phyloP scores from a whole-genome alignment of 352 stramenopile species.

The Phytophthora quininea region DNA sequence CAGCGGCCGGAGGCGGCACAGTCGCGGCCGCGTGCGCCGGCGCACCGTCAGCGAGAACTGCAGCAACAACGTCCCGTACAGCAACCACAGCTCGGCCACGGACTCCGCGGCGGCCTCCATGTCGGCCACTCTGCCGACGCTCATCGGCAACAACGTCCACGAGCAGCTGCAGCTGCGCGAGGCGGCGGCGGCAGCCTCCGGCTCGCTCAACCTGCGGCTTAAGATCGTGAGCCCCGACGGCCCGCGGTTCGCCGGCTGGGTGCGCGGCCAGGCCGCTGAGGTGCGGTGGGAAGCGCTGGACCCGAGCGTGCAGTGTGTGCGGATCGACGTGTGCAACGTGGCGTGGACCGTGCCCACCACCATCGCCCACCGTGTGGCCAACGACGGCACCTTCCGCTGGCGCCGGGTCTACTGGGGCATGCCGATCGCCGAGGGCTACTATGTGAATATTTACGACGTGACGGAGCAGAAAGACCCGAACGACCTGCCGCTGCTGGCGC shows the following conservation, averaged over 20 bases:
- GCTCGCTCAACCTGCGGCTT: slow-evolving; percentile 46
- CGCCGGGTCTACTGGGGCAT: slow-evolving; percentile 86
- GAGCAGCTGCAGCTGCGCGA: slow-evolving; percentile 48
- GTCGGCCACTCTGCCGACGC: slow-evolving; percentile 14
- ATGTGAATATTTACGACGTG: slow-evolving; percentile 89
- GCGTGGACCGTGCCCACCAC: slow-evolving; percentile 81
- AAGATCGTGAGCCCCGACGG: slow-evolving; percentile 59
- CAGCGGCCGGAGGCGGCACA: slow-evolving; percentile 48
- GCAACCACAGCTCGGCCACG: slow-evolving; percentile 32
- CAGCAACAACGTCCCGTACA: slow-evolving; percentile 19
- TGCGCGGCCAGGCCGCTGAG: slow-evolving; percentile 77
- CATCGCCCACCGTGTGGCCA: slow-evolving; percentile 68
- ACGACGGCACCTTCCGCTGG: slow-evolving; percentile 78
- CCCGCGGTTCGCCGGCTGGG: slow-evolving; percentile 65
- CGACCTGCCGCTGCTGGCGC: slow-evolving; percentile 56
- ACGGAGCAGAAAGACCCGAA: slow-evolving; percentile 54
- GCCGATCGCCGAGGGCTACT: slow-evolving; percentile 86
- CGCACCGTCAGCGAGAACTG: slow-evolving; percentile 46
- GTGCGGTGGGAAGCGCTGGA: slow-evolving; percentile 83
- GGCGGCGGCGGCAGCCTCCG: slow-evolving; percentile 19
- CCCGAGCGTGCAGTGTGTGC: slow-evolving; percentile 68
- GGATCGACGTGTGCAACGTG: slow-evolving; percentile 89
- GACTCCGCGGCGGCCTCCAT: slow-evolving; percentile 25
- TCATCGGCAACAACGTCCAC: slow-evolving; percentile 39
- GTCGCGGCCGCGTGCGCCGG: slow-evolving; percentile 39